Conservation (phyloP, 257 asterid genomes). For the Gentiana macrophylla region DNA sequence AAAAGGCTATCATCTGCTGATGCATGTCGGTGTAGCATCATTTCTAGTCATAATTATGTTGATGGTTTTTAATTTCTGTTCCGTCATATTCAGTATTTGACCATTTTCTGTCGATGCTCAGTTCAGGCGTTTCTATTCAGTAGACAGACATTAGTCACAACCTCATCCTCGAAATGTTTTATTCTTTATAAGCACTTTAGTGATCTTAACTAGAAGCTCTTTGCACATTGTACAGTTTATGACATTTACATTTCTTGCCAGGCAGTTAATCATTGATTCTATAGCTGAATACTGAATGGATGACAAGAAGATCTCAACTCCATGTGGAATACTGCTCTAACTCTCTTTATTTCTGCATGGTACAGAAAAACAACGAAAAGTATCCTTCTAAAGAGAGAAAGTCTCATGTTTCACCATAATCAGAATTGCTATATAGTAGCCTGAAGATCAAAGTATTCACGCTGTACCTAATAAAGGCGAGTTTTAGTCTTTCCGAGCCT, state of each 20-base stretch:
- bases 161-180: neutral
- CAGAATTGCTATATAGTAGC: slow-evolving; percentile 1
- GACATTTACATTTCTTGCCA: neutral
- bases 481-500: neutral
- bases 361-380: neutral
- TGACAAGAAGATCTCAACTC: neutral
- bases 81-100: neutral
- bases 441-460: neutral
- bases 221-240: neutral
- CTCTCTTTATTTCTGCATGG: neutral
- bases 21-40: slow-evolving; percentile 28
- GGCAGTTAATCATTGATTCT: neutral
- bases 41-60: slow-evolving; percentile 10
- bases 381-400: neutral
- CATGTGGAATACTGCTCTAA: neutral
- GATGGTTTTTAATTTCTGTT: neutral
- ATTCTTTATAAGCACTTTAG: neutral
- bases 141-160: neutral
- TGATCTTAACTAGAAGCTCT: neutral
- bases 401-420: slow-evolving; percentile 1
- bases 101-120: neutral
- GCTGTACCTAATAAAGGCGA: slow-evolving; percentile 4
- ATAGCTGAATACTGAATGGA: neutral
- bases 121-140: neutral
- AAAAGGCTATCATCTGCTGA: slow-evolving; percentile 7